Conservation (phyloP, 305 asterid genomes). For the Fraxinus greggii region DNA sequence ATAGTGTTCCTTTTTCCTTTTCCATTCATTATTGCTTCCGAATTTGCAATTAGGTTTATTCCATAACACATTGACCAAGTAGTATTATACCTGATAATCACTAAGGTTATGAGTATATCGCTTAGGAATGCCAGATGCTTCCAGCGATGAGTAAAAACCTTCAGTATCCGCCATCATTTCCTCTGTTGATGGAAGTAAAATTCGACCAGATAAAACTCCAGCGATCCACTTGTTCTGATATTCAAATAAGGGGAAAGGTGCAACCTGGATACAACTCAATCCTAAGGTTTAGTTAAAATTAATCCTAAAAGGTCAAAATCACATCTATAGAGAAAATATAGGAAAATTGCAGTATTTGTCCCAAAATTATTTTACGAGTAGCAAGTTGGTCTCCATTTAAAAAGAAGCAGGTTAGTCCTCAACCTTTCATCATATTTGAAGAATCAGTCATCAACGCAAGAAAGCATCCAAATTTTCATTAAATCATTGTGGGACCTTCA, state of each 20-base stretch:
- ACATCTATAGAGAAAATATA: background rate
- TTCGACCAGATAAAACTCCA: constrained; percentile 66
- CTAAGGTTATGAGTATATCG: constrained; percentile 73
- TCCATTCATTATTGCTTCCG: background rate
- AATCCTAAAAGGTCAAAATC: background rate
- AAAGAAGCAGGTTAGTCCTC: background rate
- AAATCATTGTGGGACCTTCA: background rate
- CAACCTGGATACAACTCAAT: constrained; percentile 49
- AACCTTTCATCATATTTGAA: background rate
- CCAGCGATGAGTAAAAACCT: constrained; percentile 62
- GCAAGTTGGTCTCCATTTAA: background rate
- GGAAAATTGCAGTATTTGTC: background rate
- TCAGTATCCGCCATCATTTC: constrained; percentile 71
- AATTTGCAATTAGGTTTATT: background rate
- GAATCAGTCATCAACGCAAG: background rate
- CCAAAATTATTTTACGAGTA: background rate
- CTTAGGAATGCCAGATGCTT: constrained; percentile 56
- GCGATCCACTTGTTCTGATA: constrained; percentile 90
- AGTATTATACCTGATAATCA: constrained; percentile 50
- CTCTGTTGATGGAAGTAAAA: constrained; percentile 54
- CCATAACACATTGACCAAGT: background rate
- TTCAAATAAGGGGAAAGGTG: constrained; percentile 76
- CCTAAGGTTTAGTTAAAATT: background rate
- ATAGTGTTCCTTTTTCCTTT: background rate
- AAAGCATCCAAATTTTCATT: background rate